Percentiles rank a stretch among this genome's conserved stretches.
Evolutionary conservation across 495 filamentous ascomycete species (phyloP).

Genomic region (Usnea hakonensis): DNA sequence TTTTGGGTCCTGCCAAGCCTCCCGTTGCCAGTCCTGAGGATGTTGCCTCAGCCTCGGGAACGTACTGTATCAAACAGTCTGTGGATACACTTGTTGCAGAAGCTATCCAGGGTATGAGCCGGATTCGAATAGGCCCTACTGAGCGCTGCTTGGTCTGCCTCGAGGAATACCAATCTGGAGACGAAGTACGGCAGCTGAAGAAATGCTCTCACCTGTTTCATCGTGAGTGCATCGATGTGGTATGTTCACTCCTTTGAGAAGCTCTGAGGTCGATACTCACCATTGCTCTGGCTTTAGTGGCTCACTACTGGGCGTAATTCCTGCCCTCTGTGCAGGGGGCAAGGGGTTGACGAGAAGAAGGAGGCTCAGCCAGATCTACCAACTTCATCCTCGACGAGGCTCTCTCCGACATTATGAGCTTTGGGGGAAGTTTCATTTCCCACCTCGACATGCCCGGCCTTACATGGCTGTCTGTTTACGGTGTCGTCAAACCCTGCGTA

Average conservation of each 20-base stretch:
- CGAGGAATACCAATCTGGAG: constrained; percentile 59
- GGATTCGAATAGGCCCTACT: constrained; percentile 44
- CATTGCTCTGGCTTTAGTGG: constrained; percentile 47
- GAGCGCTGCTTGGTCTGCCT: constrained; percentile 67
- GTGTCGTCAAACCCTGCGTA: neutral
- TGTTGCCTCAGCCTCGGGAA: constrained; percentile 55
- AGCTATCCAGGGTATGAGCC: constrained; percentile 39
- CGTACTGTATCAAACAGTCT: constrained; percentile 45
- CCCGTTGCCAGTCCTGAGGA: constrained; percentile 64
- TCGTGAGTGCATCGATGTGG: constrained; percentile 69
- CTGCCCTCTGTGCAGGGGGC: constrained; percentile 64
- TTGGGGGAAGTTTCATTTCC: neutral
- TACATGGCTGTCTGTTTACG: neutral
- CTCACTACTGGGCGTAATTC: constrained; percentile 73
- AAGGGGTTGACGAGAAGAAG: constrained; percentile 57
- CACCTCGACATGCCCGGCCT: neutral
- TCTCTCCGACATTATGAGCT: neutral
- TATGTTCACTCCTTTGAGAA: constrained; percentile 30
- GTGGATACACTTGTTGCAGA: constrained; percentile 44
- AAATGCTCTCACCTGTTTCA: constrained; percentile 69
- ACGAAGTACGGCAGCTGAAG: constrained; percentile 53
- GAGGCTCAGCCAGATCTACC: constrained; percentile 1
- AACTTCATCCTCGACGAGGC: neutral
- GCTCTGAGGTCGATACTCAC: constrained; percentile 16
- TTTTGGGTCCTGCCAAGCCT: constrained; percentile 67